These are phyloP conservation scores for Pneumocystis wakefieldiae DNA, from an alignment of 1,139 yeast genomes.

Conservation along the genomic window DNA sequence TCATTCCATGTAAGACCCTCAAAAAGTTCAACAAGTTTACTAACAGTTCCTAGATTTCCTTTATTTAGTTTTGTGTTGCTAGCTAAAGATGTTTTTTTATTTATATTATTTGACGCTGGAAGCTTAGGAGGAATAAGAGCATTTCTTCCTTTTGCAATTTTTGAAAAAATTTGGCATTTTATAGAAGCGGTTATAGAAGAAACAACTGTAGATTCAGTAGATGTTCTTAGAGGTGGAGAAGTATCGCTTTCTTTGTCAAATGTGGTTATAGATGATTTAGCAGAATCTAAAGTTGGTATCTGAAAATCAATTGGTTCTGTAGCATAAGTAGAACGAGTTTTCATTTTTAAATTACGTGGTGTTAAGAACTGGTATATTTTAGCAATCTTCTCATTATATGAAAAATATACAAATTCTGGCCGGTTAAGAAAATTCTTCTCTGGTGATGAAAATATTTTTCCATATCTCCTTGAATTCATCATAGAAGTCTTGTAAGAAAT, in stretches of 20 bases:
- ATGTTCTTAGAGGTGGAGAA: background rate
- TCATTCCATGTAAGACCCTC: background rate
- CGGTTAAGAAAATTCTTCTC: background rate
- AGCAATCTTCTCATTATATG: background rate
- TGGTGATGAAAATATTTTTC: background rate
- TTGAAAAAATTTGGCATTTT: background rate
- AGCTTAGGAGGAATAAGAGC: constrained; percentile 1
- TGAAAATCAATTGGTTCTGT: background rate
- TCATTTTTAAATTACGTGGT: background rate
- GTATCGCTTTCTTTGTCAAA: background rate
- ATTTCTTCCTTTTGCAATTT: background rate
- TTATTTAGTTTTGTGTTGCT: background rate
- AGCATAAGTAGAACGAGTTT: background rate
- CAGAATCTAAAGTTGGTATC: background rate
- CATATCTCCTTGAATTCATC: background rate
- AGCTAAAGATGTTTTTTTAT: background rate
- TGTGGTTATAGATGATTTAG: background rate
- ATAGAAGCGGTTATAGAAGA: background rate
- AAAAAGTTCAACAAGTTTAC: background rate
- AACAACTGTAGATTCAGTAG: background rate
- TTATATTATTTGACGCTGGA: background rate
- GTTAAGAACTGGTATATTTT: background rate
- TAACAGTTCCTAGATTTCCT: background rate
- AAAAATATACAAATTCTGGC: background rate
- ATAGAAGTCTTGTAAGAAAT: background rate